Evolutionary conservation across 129 eudicot species (phyloP).

Genomic region (Kitagawia praeruptora): DNA sequence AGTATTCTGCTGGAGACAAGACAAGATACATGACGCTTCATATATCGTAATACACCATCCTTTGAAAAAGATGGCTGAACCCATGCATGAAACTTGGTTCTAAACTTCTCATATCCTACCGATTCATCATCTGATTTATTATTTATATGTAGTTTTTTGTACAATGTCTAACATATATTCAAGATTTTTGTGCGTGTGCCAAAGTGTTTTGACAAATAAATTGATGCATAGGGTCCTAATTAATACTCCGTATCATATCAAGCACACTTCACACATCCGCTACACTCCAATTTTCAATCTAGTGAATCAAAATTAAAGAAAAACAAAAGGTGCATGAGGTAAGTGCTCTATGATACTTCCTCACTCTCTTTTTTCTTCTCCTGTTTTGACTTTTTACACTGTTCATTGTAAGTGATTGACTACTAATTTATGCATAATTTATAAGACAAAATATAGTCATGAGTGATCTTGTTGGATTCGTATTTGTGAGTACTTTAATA

Average conservation of each 20-base stretch:
- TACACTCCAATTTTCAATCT: no score
- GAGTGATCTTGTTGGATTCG: no score
- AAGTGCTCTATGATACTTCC: no score
- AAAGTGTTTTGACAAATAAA: not conserved
- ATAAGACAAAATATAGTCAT: no score
- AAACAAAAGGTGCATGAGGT: not conserved
- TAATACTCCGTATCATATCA: no score
- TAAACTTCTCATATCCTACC: not conserved
- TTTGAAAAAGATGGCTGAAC: not conserved
- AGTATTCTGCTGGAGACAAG: constrained; percentile 5
- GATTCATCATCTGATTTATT: not conserved
- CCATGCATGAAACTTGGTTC: not conserved
- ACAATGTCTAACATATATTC: not conserved
- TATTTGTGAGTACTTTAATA: no score
- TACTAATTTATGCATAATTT: no score
- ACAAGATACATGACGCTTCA: not conserved
- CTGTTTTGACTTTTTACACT: no score
- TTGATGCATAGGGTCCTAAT: not conserved
- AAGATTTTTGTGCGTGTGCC: not conserved
- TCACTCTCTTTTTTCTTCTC: no score
- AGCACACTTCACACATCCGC: not conserved
- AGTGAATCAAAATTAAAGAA: no score
- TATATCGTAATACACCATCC: not conserved
- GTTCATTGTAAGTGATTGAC: no score
- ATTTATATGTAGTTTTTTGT: not conserved